Evolutionary conservation across 1,284 basidiomycete genomes (phyloP), one percentile per base, ranked within the genome.

Genomic region (Heliocybe sulcata): DNA sequence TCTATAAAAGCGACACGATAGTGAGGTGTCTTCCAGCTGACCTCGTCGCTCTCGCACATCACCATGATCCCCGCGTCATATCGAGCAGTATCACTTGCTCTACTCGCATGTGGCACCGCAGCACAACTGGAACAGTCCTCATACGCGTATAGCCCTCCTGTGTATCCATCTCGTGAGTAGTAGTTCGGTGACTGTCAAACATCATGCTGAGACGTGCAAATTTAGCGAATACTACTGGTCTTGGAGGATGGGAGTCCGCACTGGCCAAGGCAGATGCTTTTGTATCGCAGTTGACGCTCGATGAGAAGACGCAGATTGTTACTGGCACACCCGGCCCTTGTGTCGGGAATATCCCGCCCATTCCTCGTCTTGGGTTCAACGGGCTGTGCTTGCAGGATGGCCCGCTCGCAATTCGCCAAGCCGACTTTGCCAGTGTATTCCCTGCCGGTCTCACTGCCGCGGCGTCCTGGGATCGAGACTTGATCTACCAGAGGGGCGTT

Each of bases 401-500:
- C 20, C 83, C 78, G 25, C 65, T 79, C 19, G 80, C 79, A 27
- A 73, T 82, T 31, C 77, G 80, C 45, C 65, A 69, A 57, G 71
- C 71, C 3, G 81, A 67, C 55, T 61, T 58, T 54, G 61, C 58
- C n/a, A 60, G 52, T 38, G 61, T 58, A 12, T 64, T 64, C 57
- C 80, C 81, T 2, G 66, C 77, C 2, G 81, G 75, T 2, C 76
- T 85, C 56, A 81, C 80, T 27, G 65, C 69, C n/a, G 81, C 77
- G 3, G 72, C 77, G n/a, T 81, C 78, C 29, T 82, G 74, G 79
- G 63, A 70, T 42, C 56, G 57, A 11, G 55, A 56, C 4, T 57
- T 84, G 55, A 70, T 77, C 79, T 66, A 83, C 78, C 65, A 76
- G 69, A 77, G 90, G 55, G 91, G 86, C n/a, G n/a, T n/a, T n/a